Percentiles rank a stretch among this genome's conserved stretches.
phyloP scores from a whole-genome alignment of 225 moss, liverwort and hornwort species.

The Climacium dendroides region DNA sequence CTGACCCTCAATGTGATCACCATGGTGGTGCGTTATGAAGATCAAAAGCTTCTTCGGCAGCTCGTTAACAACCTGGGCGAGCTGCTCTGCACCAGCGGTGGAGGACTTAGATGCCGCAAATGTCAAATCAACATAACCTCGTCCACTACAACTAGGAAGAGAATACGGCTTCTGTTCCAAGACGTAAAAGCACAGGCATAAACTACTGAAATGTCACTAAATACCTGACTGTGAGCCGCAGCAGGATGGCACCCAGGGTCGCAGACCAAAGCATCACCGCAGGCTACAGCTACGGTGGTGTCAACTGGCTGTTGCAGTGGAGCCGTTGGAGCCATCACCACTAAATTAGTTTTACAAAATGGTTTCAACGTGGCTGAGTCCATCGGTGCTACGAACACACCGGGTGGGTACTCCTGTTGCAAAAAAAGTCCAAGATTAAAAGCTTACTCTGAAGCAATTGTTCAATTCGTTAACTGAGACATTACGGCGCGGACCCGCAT shows the following conservation, averaged over 20 bases:
- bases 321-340: conserved; percentile 75
- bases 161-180: neutral
- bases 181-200: neutral
- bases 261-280: conserved; percentile 72
- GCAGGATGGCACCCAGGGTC: conserved; percentile 82
- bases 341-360: conserved; percentile 73
- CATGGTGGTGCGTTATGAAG: conserved; percentile 87
- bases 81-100: conserved; percentile 71
- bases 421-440: neutral
- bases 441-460: neutral
- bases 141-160: neutral
- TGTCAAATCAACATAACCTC: neutral
- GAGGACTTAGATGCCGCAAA: conserved; percentile 26
- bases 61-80: conserved; percentile 66
- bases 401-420: conserved; percentile 85
- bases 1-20: conserved; percentile 83
- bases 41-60: conserved; percentile 78
- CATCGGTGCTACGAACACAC: conserved; percentile 78
- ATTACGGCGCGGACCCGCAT: neutral
- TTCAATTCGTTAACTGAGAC: neutral
- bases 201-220: neutral
- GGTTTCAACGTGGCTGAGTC: conserved; percentile 46
- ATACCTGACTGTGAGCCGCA: conserved; percentile 70
- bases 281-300: conserved; percentile 38
- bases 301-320: conserved; percentile 30